These are phyloP conservation scores for Aspergillus sp. DNA, from an alignment of 2,329 filamentous ascomycete species.

Conservation along the genomic window DNA sequence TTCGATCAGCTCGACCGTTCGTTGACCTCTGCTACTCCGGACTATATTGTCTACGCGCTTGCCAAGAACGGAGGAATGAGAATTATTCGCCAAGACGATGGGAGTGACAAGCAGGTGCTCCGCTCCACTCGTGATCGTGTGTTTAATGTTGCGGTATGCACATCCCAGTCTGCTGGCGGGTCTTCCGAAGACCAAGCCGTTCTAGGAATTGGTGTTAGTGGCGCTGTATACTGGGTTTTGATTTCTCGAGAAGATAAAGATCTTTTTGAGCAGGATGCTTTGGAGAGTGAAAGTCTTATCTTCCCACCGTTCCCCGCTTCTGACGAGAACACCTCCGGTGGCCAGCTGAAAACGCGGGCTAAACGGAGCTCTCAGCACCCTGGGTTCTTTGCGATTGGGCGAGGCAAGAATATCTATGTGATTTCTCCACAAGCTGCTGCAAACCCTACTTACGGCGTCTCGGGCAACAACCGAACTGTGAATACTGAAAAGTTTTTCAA, in stretches of 20 bases:
- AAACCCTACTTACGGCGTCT: slow-evolving; percentile 48
- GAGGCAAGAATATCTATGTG: slow-evolving; percentile 94
- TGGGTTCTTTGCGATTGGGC: slow-evolving; percentile 91
- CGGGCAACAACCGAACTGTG: slow-evolving; percentile 59
- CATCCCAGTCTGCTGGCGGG: slow-evolving; percentile 56
- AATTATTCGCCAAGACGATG: slow-evolving; percentile 91
- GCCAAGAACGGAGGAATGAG: slow-evolving; percentile 89
- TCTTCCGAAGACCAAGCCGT: slow-evolving; percentile 72
- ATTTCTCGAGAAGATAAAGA: slow-evolving; percentile 76
- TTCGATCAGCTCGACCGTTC: slow-evolving; percentile 97
- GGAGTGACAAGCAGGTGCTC: slow-evolving; percentile 87
- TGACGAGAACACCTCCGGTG: slow-evolving; percentile 87
- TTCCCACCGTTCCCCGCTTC: slow-evolving; percentile 82
- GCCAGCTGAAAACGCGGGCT: slow-evolving; percentile 91
- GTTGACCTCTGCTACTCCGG: slow-evolving; percentile 82
- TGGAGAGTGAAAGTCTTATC: slow-evolving; percentile 83
- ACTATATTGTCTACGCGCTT: slow-evolving; percentile 92
- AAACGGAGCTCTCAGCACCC: slow-evolving; percentile 85
- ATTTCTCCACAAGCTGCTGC: slow-evolving; percentile 64
- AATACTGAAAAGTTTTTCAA: slow-evolving; percentile 85
- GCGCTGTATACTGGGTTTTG: slow-evolving; percentile 93
- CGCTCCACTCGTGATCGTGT: slow-evolving; percentile 88
- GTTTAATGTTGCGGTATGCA: slow-evolving; percentile 87
- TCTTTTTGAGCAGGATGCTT: slow-evolving; percentile 71
- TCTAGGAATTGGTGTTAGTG: slow-evolving; percentile 89